phyloP scores from a whole-genome alignment of 202 grass and related monocot species.

The Saccharum hybrid region DNA sequence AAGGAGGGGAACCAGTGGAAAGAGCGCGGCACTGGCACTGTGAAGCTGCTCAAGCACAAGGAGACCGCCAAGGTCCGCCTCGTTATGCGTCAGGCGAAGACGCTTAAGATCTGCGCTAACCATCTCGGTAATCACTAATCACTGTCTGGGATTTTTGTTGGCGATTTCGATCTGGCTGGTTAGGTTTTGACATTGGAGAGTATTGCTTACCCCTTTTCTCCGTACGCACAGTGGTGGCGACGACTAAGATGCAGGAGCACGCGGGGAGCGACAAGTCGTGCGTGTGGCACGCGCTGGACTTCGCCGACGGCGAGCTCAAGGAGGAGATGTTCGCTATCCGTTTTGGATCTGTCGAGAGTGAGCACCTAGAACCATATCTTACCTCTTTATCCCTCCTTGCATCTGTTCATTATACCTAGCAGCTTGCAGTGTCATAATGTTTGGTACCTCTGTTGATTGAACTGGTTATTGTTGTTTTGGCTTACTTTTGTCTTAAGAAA shows the following conservation, averaged over 20 bases:
- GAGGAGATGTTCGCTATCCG: constrained; percentile 89
- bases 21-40: constrained; percentile 70
- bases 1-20: constrained; percentile 85
- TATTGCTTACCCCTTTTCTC: constrained; percentile 3
- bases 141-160: background rate
- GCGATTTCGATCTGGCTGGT: constrained; percentile 33
- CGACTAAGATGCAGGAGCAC: constrained; percentile 86
- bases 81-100: constrained; percentile 88
- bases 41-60: constrained; percentile 82
- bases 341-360: constrained; percentile 87
- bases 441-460: background rate
- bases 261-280: constrained; percentile 83
- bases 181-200: constrained; percentile 14
- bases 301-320: constrained; percentile 77
- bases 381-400: background rate
- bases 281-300: constrained; percentile 83
- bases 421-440: background rate
- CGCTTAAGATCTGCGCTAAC: constrained; percentile 92
- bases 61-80: constrained; percentile 74
- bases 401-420: background rate
- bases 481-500: background rate
- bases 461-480: background rate
- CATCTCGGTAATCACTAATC: constrained; percentile 58
- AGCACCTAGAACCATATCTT: constrained; percentile 32
- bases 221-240: constrained; percentile 53